Base-by-base conservation (phyloP, 2,329 filamentous ascomycete species). In the Lasiodiplodia hormozganensis region DNA sequence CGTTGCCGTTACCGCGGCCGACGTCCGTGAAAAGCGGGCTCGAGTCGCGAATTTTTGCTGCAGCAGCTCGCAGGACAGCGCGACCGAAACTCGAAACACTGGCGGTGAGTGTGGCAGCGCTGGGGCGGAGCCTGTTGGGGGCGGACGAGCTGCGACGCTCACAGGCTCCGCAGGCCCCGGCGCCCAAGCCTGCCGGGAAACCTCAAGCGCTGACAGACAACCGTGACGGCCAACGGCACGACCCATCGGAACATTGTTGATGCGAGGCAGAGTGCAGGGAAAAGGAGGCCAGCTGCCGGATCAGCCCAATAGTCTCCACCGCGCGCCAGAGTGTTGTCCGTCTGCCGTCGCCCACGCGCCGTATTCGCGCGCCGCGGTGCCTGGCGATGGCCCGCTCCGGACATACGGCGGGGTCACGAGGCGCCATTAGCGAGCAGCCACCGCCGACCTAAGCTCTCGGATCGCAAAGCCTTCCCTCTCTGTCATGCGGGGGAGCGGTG, bases 291-390 rank as follows among this genome's bases (percentile, higher is more conserved):
- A 23, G 10, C 47, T 62, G 38, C 40, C 16, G 23, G 56, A 58
- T 58, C 56, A 58, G 40, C 12, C 25, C 58, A 62, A 62, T 62
- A 65, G 54, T 65, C 51, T 65, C 60, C 60, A 52, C 60, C 60
- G 43, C 16, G 40, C 40, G 14, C 58, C 43, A 47, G 16, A 23
- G 57, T 18, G 54, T 16, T 60, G 57, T 47, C 57, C 23, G 57
- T 38, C 25, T 31, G 14, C 40, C 43, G 58, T 31, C 18, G 58
- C 28, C 58, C 49, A 43, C 43, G 36, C 38, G 58, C 57, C 58
- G 58, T 62, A 62, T 62, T 62, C 57, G 56, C 25, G 21, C 53
- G 25, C 25, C 28, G 36, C 14, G 36, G 58, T 62, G n/a, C 47
- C 60, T 52, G 60, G 34, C 43, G 36, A 21, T 31, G 10, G 43